Evolutionary conservation across 257 asterid genomes (phyloP), one percentile per base, ranked within the genome.

Genomic region (Solanum lycopersicoides): DNA sequence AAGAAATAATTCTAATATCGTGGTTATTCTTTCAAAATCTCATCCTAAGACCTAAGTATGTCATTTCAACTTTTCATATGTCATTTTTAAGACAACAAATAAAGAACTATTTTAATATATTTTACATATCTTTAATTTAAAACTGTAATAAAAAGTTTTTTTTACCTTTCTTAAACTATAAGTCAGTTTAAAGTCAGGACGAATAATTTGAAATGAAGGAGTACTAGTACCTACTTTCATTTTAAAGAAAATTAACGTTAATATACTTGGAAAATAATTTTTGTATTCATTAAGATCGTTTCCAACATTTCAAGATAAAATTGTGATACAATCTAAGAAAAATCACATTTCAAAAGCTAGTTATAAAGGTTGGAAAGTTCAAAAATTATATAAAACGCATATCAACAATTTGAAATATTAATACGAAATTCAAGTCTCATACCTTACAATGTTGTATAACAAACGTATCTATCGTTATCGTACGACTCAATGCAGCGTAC

Each of bases 71-170:
- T 59, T 59, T 59, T 59, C 2, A 20, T 9, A 59, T 8, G 12
- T 8, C 2, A 20, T 59, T 59, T 20, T 59, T 59, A 20, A 59
- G 12, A 59, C 2, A 8, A 20, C 2, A 1, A 3, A 8, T 3
- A 59, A 21, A 59, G 3, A 59, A 59, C 3, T 8, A 59, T 59
- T 59, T 20, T 8, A 5, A 3, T 13, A 21, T 12, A 20, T 59
- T 56, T 4, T 56, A 20, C 0, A 56, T 56, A 56, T 56, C 0
- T 56, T 7, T 56, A 56, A 18, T 56, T 20, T 3, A 8, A 56
- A 5, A 15, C 3, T 20, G 1, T 14, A 3, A 15, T 15, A 2
- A 50, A 50, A 47, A 5, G 0, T 5, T 4, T 50, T 45, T 1
- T 15, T 15, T 50, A 50, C 3, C 0, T 53, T 6, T 53, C 9